Evolutionary conservation across 768 basidiomycete genomes (phyloP), one percentile per base, ranked within the genome.

Genomic region (Lactarius hengduanensis): DNA sequence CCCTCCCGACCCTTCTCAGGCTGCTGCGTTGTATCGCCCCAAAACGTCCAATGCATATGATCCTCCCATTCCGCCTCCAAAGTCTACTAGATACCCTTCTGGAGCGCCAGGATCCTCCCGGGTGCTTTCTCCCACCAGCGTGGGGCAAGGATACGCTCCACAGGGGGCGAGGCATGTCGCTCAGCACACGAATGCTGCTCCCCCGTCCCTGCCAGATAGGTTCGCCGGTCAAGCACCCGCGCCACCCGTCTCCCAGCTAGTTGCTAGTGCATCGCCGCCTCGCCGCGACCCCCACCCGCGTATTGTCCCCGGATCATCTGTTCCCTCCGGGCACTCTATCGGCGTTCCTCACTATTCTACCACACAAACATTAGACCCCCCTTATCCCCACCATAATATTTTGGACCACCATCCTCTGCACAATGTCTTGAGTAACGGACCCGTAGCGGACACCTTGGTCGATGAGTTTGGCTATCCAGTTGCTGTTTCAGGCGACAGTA

Each of bases 31-130:
- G 40, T 76, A 71, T 57, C 69, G 75, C 32, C 72, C 75, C 9
- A 73, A 69, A 34, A 69, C 69, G 2, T 64, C 66, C 38, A 73
- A 76, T 70, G 76, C 76, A 4, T 76, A 76, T 65, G 76, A 76
- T 55, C 76, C 76, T n/a, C 76, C 76, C 15, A 69, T 76, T 15
- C 74, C 74, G 8, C 61, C 73, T 34, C 69, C 67, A 47, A 70
- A 69, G 43, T 34, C 70, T 36, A 32, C 62, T 13, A 65, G 64
- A 47, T 61, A 54, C 18, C 30, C 64, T 41, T 32, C 70, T 13
- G 57, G 65, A 2, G 30, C 59, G 6, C 2, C 64, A 54, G 57
- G 58, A 28, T 50, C 61, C 8, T 47, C 64, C 13, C 63, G 59
- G 22, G n/a, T 47, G 26, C 28, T 66, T 43, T 61, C 71, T 50